Conservation (phyloP, 179 eudicot species). For the Carnegiea gigantea region DNA sequence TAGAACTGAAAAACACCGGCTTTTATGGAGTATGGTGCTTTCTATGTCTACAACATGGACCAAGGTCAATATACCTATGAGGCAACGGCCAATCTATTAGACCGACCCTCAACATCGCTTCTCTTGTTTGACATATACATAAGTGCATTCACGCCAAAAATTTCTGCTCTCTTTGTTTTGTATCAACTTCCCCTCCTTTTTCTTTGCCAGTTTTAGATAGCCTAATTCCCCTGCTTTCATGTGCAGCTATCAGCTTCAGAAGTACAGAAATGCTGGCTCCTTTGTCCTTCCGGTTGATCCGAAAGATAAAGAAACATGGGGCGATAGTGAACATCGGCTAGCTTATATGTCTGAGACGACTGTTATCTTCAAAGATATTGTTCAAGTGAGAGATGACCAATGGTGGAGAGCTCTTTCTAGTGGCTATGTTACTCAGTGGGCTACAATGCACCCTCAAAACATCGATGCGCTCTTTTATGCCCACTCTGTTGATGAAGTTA, state of each 20-base stretch:
- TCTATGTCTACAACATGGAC: too few species aligned
- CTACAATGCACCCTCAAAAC: constrained; percentile 91
- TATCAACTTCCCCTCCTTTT: neutral
- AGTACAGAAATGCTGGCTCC: constrained; percentile 83
- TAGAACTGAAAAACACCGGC: neutral
- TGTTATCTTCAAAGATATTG: constrained; percentile 82
- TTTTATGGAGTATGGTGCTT: neutral
- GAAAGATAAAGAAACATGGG: constrained; percentile 95
- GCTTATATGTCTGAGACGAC: constrained; percentile 93
- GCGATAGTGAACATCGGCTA: constrained; percentile 90
- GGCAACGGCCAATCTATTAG: too few species aligned
- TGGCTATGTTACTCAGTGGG: constrained; percentile 95
- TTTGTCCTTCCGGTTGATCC: constrained; percentile 87
- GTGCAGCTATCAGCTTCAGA: constrained; percentile 90
- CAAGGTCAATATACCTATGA: too few species aligned
- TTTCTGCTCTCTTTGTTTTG: neutral
- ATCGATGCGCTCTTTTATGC: constrained; percentile 89
- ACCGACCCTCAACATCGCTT: too few species aligned
- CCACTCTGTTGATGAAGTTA: constrained; percentile 69
- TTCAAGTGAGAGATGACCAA: constrained; percentile 90
- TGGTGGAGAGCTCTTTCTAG: constrained; percentile 94
- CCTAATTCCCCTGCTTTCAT: constrained; percentile 1
- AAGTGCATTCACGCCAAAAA: neutral
- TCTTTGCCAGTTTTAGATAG: neutral
- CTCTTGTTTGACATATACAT: neutral